phyloP scores from a whole-genome alignment of 1,139 yeast species.

The Suhomyces atakaporum region DNA sequence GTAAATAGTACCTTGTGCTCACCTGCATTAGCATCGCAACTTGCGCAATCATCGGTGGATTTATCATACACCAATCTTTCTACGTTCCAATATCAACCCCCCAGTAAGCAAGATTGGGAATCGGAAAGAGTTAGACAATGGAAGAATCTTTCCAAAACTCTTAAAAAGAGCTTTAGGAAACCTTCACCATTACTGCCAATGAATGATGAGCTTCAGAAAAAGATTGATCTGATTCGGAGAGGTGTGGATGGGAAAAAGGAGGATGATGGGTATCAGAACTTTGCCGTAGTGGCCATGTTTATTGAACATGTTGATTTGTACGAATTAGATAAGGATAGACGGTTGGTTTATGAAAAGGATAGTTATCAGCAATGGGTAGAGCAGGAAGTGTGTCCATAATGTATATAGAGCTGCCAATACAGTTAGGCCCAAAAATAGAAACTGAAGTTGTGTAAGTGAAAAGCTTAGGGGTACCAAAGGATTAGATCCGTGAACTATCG shows the following conservation, averaged over 20 bases:
- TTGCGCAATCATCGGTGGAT: slow-evolving; percentile 18
- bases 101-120: slow-evolving; percentile 65
- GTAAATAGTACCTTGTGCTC: slow-evolving; percentile 28
- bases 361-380: slow-evolving; percentile 71
- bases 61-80: slow-evolving; percentile 34
- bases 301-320: slow-evolving; percentile 73
- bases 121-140: slow-evolving; percentile 65
- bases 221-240: slow-evolving; percentile 69
- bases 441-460: no score
- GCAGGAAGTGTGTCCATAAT: slow-evolving; percentile 72
- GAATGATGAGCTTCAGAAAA: slow-evolving; percentile 56
- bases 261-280: slow-evolving; percentile 66
- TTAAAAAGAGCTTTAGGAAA: slow-evolving; percentile 67
- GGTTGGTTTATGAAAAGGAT: slow-evolving; percentile 56
- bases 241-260: slow-evolving; percentile 85
- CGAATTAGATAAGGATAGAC: slow-evolving; percentile 58
- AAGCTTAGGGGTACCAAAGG: no score
- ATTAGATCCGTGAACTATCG: no score
- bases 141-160: slow-evolving; percentile 54
- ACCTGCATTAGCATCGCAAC: slow-evolving; percentile 22
- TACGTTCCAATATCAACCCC: slow-evolving; percentile 40
- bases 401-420: slow-evolving; percentile 1
- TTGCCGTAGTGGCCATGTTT: slow-evolving; percentile 68
- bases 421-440: no score
- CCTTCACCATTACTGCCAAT: slow-evolving; percentile 68